Conservation (phyloP, 2,329 filamentous ascomycete species). For the Ophiostoma novo-ulmi region DNA sequence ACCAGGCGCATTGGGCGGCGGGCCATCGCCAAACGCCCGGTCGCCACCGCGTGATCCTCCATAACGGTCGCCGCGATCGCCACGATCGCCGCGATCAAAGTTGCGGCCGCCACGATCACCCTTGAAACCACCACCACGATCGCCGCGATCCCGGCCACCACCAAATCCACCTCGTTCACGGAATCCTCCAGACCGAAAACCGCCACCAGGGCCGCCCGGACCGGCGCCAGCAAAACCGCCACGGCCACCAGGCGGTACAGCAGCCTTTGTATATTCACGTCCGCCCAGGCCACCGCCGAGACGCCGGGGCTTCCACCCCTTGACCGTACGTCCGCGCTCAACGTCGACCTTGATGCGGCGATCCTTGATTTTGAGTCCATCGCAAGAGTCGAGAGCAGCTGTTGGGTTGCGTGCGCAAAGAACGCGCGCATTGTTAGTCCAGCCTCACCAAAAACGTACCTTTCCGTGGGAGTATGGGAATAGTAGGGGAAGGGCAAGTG, state of each 20-base stretch:
- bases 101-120: conserved; percentile 42
- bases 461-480: conserved; percentile 32
- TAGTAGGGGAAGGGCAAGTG: conserved; percentile 33
- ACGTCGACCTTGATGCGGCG: conserved; percentile 91
- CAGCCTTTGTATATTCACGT: conserved; percentile 82
- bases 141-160: conserved; percentile 38
- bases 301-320: conserved; percentile 86
- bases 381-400: conserved; percentile 83
- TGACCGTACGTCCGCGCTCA: conserved; percentile 88
- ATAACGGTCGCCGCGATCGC: conserved; percentile 34
- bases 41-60: conserved; percentile 43
- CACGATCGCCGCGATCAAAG: conserved; percentile 10
- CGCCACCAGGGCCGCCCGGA: conserved; percentile 36
- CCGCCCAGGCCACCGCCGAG: conserved; percentile 90
- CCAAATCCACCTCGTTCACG: conserved; percentile 40
- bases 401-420: conserved; percentile 41
- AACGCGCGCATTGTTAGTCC: conserved; percentile 62
- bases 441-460: conserved; percentile 52
- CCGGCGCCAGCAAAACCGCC: conserved; percentile 40
- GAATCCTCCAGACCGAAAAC: conserved; percentile 52
- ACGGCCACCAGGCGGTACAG: conserved; percentile 61
- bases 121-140: conserved; percentile 34
- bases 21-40: conserved; percentile 35
- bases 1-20: conserved; percentile 43
- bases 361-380: conserved; percentile 89